These are phyloP conservation scores for Trapa bicornis DNA, from an alignment of 345 rosid genomes.

Conservation along the genomic window DNA sequence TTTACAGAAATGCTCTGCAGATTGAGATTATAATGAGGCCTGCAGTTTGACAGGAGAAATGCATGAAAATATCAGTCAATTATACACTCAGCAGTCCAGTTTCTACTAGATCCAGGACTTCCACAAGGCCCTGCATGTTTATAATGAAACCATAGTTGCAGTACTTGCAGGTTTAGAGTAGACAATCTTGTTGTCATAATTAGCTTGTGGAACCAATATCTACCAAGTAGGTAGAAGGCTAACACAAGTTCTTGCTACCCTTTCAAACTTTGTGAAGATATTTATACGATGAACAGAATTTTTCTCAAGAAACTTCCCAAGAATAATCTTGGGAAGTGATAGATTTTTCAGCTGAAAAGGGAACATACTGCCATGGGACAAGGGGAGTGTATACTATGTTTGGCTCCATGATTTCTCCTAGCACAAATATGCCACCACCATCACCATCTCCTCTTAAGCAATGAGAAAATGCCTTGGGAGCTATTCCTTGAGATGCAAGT, in stretches of 20 bases:
- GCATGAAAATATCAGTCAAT: not conserved
- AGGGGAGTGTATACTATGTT: constrained; percentile 85
- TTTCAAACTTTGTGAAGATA: not conserved
- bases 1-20: constrained; percentile 75
- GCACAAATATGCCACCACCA: constrained; percentile 89
- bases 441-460: constrained; percentile 74
- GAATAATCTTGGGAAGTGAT: not conserved
- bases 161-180: not conserved
- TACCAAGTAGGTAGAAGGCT: too few species aligned
- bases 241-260: not conserved
- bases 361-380: constrained; percentile 71
- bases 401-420: constrained; percentile 89
- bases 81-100: not conserved
- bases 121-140: not conserved
- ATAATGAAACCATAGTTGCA: not conserved
- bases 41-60: constrained; percentile 20
- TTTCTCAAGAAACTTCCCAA: not conserved
- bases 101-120: not conserved
- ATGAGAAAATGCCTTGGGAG: constrained; percentile 87
- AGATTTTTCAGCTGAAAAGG: not conserved
- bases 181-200: too few species aligned
- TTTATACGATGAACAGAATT: not conserved
- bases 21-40: constrained; percentile 94
- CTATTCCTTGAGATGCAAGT: constrained; percentile 65
- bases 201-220: too few species aligned